Base-by-base conservation (phyloP, 768 basidiomycete genomes). In the Calvatia gigantea region DNA sequence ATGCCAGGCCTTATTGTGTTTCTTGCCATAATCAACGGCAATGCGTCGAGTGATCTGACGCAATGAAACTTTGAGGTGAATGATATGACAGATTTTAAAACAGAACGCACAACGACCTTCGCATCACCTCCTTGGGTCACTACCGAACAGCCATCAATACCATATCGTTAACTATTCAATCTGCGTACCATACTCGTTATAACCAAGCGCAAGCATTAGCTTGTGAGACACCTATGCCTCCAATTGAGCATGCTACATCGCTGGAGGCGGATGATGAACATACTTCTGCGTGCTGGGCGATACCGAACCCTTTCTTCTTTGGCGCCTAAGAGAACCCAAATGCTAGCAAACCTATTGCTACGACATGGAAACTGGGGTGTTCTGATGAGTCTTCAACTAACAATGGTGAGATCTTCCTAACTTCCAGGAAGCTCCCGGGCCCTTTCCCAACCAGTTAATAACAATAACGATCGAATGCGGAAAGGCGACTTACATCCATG, bases 291-390 rank as follows among this genome's bases (percentile, higher is more conserved):
- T 77, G 82, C 53, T 85, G 81, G 1, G 62, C 31, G 1, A 67
- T 29, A 3, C 56, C 59, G 52, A 85, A 85, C 2, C 81, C 83
- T 59, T 70, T 72, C 61, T 78, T 81, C 38, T 62, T 73, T 3
- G 81, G 76, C 0, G 75, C 80, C 11, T 81, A 73, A 0, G 85
- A 85, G 63, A 86, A 86, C 0, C 83, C 86, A 66, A 66, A 87
- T 0, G 82, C 83, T 12, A 86, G 85, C 1, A 87, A 60, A 59
- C 83, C 81, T 8, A 78, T 59, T 0, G 78, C 81, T 0, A 88
- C 83, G n/a, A 87, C 82, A 56, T 87, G 85, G 61, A 86, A 85
- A 32, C 73, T 76, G 1, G 82, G 83, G 37, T 78, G 70, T 0
- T 76, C 73, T 2, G 69, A 52, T 3, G 76, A 73, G 0, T 69